phyloP scores from a whole-genome alignment of 1,139 yeast genomes.

The Protomyces lactucae-debilis region DNA sequence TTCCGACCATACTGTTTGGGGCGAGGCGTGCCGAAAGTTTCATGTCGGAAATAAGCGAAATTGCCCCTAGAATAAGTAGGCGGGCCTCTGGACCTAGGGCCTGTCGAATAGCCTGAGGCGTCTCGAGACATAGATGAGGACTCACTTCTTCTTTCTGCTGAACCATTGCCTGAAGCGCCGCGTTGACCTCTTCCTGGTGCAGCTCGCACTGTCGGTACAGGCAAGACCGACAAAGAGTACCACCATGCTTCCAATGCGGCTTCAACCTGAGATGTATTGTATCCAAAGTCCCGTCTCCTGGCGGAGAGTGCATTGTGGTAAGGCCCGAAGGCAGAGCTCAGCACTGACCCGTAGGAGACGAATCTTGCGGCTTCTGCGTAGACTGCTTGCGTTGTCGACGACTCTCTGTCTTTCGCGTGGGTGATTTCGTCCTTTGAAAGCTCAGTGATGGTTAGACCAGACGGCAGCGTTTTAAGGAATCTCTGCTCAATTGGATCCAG shows the following conservation, averaged over 20 bases:
- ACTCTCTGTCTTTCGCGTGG: no score
- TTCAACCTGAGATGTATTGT: background rate
- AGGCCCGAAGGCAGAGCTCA: background rate
- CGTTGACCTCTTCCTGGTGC: no score
- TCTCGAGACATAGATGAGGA: no score
- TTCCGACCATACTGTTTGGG: no score
- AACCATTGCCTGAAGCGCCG: no score
- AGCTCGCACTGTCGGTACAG: background rate
- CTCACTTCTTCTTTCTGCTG: no score
- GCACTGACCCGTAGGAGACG: background rate
- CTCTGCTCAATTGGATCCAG: slow-evolving; percentile 43
- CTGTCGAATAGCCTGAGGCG: no score
- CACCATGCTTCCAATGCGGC: background rate
- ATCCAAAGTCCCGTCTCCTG: background rate
- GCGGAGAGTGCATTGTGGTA: background rate
- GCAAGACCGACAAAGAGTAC: background rate
- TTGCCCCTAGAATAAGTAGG: no score
- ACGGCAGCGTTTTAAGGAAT: slow-evolving; percentile 1
- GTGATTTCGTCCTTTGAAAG: background rate
- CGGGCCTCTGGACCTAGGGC: no score
- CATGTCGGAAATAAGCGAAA: no score
- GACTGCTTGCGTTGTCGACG: background rate
- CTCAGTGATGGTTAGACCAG: slow-evolving; percentile 9
- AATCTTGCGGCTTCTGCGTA: background rate
- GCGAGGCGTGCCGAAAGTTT: no score